phyloP scores from a whole-genome alignment of 257 asterid species.

The Verbena officinalis region DNA sequence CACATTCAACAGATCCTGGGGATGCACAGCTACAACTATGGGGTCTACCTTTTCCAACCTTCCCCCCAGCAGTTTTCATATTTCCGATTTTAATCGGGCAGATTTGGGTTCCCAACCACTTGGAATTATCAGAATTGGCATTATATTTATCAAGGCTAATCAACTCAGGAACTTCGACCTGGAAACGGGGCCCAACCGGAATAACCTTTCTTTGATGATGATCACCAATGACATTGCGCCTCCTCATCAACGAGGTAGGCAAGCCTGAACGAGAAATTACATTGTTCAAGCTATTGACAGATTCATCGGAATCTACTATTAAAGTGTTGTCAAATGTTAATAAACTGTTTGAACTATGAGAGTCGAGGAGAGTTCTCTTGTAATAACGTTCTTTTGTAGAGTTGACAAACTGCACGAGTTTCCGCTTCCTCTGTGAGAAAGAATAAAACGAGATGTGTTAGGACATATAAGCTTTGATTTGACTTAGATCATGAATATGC shows the following conservation, averaged over 20 bases:
- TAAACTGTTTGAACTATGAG: conserved; percentile 38
- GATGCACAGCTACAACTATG: conserved; percentile 45
- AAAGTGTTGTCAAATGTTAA: conserved; percentile 33
- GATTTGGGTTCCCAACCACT: conserved; percentile 55
- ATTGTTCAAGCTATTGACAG: too few relatives aligned
- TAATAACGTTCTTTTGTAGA: conserved; percentile 27
- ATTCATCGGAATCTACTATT: too few relatives aligned
- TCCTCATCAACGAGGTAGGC: too few relatives aligned
- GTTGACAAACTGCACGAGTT: conserved; percentile 10
- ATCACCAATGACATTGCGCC: too few relatives aligned
- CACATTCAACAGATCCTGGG: conserved; percentile 46
- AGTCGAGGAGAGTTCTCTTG: conserved; percentile 26
- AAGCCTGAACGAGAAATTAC: too few relatives aligned
- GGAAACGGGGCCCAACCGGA: too few relatives aligned
- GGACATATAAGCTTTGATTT: neutral
- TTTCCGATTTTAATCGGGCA: conserved; percentile 45
- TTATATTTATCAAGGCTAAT: conserved; percentile 19
- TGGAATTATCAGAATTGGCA: conserved; percentile 34
- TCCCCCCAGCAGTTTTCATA: conserved; percentile 15
- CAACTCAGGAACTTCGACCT: conserved; percentile 57
- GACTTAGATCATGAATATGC: too few relatives aligned
- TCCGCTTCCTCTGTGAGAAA: conserved; percentile 42
- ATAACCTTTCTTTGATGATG: too few relatives aligned
- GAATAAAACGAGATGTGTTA: neutral
- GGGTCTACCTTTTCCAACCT: neutral